These are phyloP conservation scores for Curvularia sp. DNA, from an alignment of 2,329 filamentous ascomycete genomes.

Conservation along the genomic window DNA sequence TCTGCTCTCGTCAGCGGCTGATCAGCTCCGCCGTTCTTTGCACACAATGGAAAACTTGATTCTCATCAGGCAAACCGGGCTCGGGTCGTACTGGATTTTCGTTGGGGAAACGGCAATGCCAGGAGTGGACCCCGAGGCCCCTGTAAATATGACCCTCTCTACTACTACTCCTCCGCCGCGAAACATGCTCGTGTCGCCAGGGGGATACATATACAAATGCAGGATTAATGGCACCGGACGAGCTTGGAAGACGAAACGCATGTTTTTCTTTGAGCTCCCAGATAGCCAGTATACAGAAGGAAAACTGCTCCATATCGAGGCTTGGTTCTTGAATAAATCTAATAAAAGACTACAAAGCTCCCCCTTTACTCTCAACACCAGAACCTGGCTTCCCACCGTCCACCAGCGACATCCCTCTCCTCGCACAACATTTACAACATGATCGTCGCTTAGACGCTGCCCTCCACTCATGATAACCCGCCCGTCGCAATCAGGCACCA, in stretches of 20 bases:
- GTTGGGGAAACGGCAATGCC: background rate
- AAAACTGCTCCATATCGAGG: background rate
- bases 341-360: too few species aligned
- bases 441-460: slow-evolving; percentile 25
- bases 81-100: background rate
- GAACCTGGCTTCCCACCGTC: slow-evolving; percentile 33
- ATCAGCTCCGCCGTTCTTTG: background rate
- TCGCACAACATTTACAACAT: slow-evolving; percentile 26
- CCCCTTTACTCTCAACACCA: slow-evolving; percentile 13
- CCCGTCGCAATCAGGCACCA: slow-evolving; percentile 28
- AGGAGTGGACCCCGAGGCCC: background rate
- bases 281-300: background rate
- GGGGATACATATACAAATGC: background rate
- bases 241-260: background rate
- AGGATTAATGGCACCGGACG: background rate
- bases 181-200: background rate
- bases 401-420: slow-evolving; percentile 30
- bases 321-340: too few species aligned
- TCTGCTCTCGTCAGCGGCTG: background rate
- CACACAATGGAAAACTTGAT: background rate
- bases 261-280: background rate
- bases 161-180: background rate
- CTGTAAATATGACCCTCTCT: too few species aligned
- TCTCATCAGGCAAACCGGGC: background rate
- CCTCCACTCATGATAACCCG: slow-evolving; percentile 28